Evolutionary conservation across 352 stramenopile species (phyloP), one percentile per base, ranked within the genome.

Genomic region (Globisporangium cylindrosporum): DNA sequence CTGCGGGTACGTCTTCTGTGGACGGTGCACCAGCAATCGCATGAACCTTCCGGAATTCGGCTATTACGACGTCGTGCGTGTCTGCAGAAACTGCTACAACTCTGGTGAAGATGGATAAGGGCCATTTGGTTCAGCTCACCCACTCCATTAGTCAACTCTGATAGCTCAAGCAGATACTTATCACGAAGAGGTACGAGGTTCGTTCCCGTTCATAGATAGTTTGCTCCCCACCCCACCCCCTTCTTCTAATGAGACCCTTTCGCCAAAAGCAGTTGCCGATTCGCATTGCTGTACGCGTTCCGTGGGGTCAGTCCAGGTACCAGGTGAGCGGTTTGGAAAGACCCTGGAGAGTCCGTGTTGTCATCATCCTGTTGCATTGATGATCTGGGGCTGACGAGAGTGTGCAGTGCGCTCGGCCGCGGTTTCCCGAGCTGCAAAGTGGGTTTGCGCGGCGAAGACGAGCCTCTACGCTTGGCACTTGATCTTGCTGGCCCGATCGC

Each of bases 11-110:
- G 86, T 95, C 29, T 95, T 95, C 60, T 95, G 88, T 32, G 79
- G 84, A 15, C 79, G 80, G 8, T 95, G 88, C 67, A 91, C 88
- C 15, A 91, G 76, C 64, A 87, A 94, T 69, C 85, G 88, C 67
- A 95, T 95, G 88, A 91, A 89, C 68, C 62, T 95, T 27, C 88
- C 88, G 8, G 88, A 95, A 67, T 95, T 95, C 76, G 88, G 88
- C 22, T 95, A 95, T 71, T 92, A 92, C 69, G 88, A 95, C 62
- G 80, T 94, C 41, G 88, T 95, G 27, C 88, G 88, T 63, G 88
- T 95, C 51, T 95, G 88, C 69, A 79, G 80, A 27, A 68, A 83
- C 20, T 95, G 88, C 70, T 95, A 94, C 76, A 90, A 91, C 67
- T 91, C 81, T 25, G 86, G 84, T 55, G 84, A 91, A 54, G 86